Percentiles rank a stretch among this genome's conserved stretches.
Conservation (phyloP, 306 rosid genomes). For the Lagenaria siceraria region DNA sequence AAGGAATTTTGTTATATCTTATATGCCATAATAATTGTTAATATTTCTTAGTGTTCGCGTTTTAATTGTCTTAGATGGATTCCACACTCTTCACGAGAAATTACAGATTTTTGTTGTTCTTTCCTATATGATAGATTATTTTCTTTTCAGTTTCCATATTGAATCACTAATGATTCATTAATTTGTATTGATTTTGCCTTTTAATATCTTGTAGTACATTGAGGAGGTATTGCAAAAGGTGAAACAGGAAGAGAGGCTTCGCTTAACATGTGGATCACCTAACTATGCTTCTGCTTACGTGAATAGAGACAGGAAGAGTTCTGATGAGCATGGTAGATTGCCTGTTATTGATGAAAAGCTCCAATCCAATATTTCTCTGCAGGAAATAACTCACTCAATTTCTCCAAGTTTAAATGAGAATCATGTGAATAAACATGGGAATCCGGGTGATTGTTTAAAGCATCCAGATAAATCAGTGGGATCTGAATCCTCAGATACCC, state of each 20-base stretch:
- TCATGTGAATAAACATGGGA: slow-evolving; percentile 36
- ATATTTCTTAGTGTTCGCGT: too few relatives aligned
- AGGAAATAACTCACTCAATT: slow-evolving; percentile 37
- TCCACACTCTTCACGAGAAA: background rate
- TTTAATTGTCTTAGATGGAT: background rate
- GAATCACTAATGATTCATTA: slow-evolving; percentile 13
- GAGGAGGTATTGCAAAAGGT: slow-evolving; percentile 55
- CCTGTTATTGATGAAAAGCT: slow-evolving; percentile 30
- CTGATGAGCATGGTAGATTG: slow-evolving; percentile 25
- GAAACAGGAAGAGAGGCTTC: slow-evolving; percentile 42
- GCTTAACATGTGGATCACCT: slow-evolving; percentile 35
- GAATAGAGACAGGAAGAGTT: slow-evolving; percentile 30
- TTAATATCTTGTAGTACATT: slow-evolving; percentile 31
- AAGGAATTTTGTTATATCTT: background rate
- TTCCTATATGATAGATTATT: background rate
- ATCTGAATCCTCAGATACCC: slow-evolving; percentile 47
- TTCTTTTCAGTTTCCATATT: background rate
- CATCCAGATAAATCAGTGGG: slow-evolving; percentile 46
- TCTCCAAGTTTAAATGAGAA: slow-evolving; percentile 29
- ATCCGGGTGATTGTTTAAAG: slow-evolving; percentile 37
- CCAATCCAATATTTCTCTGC: slow-evolving; percentile 26
- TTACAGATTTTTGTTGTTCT: background rate
- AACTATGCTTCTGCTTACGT: slow-evolving; percentile 26
- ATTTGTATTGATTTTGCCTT: slow-evolving; percentile 26
- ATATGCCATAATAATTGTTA: too few relatives aligned